Base-by-base conservation (phyloP, 768 basidiomycete genomes). In the Chalciporus sphaerocephalus region DNA sequence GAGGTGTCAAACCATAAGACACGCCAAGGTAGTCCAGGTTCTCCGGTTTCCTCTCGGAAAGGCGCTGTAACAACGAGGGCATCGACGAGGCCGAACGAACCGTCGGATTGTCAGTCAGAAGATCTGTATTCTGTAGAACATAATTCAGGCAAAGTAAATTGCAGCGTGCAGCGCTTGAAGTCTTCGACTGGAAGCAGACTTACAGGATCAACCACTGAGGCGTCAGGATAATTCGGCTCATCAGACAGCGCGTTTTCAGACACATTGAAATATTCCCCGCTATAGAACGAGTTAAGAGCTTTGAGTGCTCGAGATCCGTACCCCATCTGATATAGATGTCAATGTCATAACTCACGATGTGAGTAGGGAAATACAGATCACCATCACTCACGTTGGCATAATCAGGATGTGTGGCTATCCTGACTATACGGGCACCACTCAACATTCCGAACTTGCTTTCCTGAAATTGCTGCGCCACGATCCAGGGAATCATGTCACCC, bases 401-500 rank as follows among this genome's bases (percentile, higher is more conserved):
- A 63, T 98, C 94, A 0, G 96, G 96, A 69, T 96, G 93, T 23
- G 89, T 92, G 23, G 96, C 95, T 41, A 99, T 85, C 46, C 96
- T 74, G 13, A 99, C 94, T 18, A 99, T 71, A 38, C 96, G 73
- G 6, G 88, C 95, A 0, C 96, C 96, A 32, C 90, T 92, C 52
- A 99, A 69, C 67, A 79, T 74, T 6, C 91, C 95, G 67, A 99
- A 99, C 62, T 88, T 86, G 54, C 79, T 85, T 66, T 99, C 96
- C 71, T 96, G 92, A 74, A 90, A 99, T 73, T 97, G 83, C 64
- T 93, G 92, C 35, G 89, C 83, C 37, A 99, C 72, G 20, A 96
- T 73, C 95, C 96, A 99, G 0, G 96, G 96, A 48, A 99, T 96
- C 81, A 99, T 83, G 69, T 99, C 96, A 1, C 96, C 96, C 0